These are phyloP conservation scores for Mycena chlorophos DNA, from an alignment of 768 basidiomycete species.

Conservation along the genomic window DNA sequence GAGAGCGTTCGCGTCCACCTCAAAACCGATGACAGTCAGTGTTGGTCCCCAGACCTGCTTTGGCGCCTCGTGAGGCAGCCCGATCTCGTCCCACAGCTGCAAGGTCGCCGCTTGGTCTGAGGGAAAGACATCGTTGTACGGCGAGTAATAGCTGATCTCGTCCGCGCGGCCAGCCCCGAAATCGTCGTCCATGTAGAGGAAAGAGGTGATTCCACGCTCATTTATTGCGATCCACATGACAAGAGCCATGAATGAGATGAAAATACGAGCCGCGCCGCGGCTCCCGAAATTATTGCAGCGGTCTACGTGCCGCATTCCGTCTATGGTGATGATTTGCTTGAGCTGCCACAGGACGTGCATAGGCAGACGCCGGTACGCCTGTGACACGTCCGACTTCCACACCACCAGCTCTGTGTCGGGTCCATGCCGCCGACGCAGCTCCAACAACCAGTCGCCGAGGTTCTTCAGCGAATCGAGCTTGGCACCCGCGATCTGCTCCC, in stretches of 20 bases:
- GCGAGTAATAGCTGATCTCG: slow-evolving; percentile 28
- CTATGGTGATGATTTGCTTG: slow-evolving; percentile 27
- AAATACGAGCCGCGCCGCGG: slow-evolving; percentile 27
- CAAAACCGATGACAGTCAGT: slow-evolving; percentile 41
- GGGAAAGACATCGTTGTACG: slow-evolving; percentile 30
- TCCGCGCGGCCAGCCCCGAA: slow-evolving; percentile 24
- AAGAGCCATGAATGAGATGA: slow-evolving; percentile 27
- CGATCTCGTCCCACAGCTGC: slow-evolving; percentile 39
- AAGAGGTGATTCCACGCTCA: slow-evolving; percentile 14
- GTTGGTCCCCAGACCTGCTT: slow-evolving; percentile 38
- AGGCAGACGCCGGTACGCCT: slow-evolving; percentile 35
- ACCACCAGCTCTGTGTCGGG: slow-evolving; percentile 23
- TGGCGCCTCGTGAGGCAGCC: slow-evolving; percentile 38
- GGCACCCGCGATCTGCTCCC: slow-evolving; percentile 23
- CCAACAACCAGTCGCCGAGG: slow-evolving; percentile 28
- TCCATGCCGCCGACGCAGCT: slow-evolving; percentile 11
- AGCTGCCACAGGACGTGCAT: slow-evolving; percentile 35
- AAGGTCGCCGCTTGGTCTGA: slow-evolving; percentile 36
- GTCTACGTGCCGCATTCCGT: slow-evolving; percentile 11
- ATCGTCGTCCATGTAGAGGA: slow-evolving; percentile 36
- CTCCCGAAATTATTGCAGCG: slow-evolving; percentile 33
- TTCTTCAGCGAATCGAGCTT: slow-evolving; percentile 37
- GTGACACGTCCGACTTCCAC: slow-evolving; percentile 40
- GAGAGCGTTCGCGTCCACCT: slow-evolving; percentile 35
- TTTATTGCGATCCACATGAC: slow-evolving; percentile 36